Base-by-base conservation (phyloP, 2,329 filamentous ascomycete species). In the Plectosphaerella plurivora region DNA sequence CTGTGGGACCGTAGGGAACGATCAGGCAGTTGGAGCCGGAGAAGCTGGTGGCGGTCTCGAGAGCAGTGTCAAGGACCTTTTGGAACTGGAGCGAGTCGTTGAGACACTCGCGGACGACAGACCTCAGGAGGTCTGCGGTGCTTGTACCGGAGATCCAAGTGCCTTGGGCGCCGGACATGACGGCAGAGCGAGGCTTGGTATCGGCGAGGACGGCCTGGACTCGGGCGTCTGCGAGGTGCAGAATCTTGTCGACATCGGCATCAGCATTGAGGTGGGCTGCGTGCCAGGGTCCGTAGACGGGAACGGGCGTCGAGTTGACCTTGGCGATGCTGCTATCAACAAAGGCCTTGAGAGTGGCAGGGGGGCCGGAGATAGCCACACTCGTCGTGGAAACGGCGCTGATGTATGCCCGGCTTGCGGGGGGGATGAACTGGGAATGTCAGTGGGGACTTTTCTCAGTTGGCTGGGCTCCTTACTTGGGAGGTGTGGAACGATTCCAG, bases 401-500 rank as follows among this genome's bases (percentile, higher is more conserved):
- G 52, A 84, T 64, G 59, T 83, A 86, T 3, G 74, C 69, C 44
- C 75, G 73, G 49, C 65, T 70, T 15, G 78, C 73, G 41, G 63
- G 61, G 3, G 76, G 71, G 12, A 74, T 71, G 33, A 65, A 65
- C 74, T 77, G 48, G n/a, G n/a, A 2, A 8, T 15, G 45, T 53
- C 10, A 47, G 47, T 44, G 35, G 7, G 16, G 20, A n/a, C 11
- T 5, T 16, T 9, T n/a, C 47, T 49, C 57, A 4, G 10, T 24
- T n/a, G 20, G 20, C 4, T 22, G 14, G 7, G 16, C 47, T 50
- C 58, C 72, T 64, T 59, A 81, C 78, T 59, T 79, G 75, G 45
- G 75, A 66, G 53, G 72, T 64, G 66, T 87, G 79, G 68, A 87
- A 88, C n/a, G 75, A 71, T 44, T 67, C 69, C 10, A 88, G 71